Percentiles rank a stretch among this genome's conserved stretches.
Evolutionary conservation across 768 basidiomycete genomes (phyloP).

Genomic region (Rhizopogon sp.): DNA sequence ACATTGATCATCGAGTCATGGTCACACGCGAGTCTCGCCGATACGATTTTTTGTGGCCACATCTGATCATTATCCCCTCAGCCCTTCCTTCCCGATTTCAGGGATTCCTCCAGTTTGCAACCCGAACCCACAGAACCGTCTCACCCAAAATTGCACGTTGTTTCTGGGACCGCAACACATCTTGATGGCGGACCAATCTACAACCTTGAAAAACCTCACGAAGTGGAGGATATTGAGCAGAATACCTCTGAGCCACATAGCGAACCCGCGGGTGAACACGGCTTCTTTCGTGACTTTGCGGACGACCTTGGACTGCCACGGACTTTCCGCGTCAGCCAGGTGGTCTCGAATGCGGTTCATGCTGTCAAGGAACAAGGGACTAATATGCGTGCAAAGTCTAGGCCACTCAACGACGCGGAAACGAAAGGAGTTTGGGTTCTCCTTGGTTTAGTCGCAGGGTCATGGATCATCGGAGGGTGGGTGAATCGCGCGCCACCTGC

Average conservation of each 20-base stretch:
- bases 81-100: slow-evolving; percentile 60
- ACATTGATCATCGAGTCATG: slow-evolving; percentile 4
- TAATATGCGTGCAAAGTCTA: slow-evolving; percentile 16
- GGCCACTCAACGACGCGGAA: slow-evolving; percentile 40
- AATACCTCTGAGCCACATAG: slow-evolving; percentile 3
- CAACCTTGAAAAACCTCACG: slow-evolving; percentile 27
- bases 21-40: slow-evolving; percentile 3
- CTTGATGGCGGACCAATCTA: slow-evolving; percentile 43
- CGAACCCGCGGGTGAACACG: slow-evolving; percentile 13
- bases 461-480: slow-evolving; percentile 40
- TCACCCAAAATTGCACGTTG: slow-evolving; percentile 46
- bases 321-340: slow-evolving; percentile 21
- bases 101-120: slow-evolving; percentile 43
- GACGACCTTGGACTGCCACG: slow-evolving; percentile 33
- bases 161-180: slow-evolving; percentile 43
- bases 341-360: slow-evolving; percentile 5
- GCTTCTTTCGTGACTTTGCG: slow-evolving; percentile 30
- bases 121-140: slow-evolving; percentile 17
- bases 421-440: slow-evolving; percentile 43
- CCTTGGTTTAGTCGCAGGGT: slow-evolving; percentile 43
- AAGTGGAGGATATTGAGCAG: slow-evolving; percentile 1
- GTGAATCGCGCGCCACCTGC: slow-evolving; percentile 11
- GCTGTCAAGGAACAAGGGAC: slow-evolving; percentile 13
- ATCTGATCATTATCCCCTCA: slow-evolving; percentile 20
- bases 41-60: slow-evolving; percentile 5